Evolutionary conservation across 2,329 filamentous ascomycete species (phyloP).

Genomic region (Paecilomyces niveus): DNA sequence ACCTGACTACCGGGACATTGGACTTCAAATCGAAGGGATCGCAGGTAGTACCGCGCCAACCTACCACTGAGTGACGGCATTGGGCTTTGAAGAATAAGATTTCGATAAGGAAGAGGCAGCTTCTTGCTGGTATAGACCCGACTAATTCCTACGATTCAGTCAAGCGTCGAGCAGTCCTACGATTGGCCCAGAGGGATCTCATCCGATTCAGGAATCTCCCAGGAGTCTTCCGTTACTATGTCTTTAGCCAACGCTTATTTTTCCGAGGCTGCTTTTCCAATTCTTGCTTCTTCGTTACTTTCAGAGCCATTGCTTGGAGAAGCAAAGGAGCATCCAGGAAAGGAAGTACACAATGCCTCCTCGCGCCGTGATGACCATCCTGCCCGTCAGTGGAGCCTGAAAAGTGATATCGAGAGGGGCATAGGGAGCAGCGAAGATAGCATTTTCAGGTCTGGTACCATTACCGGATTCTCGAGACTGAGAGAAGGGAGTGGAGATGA

Average conservation of each 20-base stretch:
- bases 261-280: conserved; percentile 22
- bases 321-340: neutral
- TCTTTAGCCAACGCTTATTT: conserved; percentile 13
- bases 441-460: conserved; percentile 21
- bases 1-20: neutral
- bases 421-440: conserved; percentile 6
- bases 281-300: conserved; percentile 25
- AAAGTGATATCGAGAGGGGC: conserved; percentile 14
- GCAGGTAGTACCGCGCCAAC: neutral
- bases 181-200: neutral
- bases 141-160: neutral
- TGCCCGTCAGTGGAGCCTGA: conserved; percentile 18
- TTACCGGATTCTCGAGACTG: conserved; percentile 26
- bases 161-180: neutral
- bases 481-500: conserved; percentile 15
- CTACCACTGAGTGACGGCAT: neutral
- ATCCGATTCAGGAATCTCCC: neutral
- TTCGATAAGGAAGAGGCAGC: neutral
- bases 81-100: neutral
- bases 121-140: neutral
- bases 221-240: conserved; percentile 7
- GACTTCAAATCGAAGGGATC: neutral
- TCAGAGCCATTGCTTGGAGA: neutral
- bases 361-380: neutral
- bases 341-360: neutral